phyloP scores from a whole-genome alignment of 371 early-diverging fungal species.

The Parasitella parasitica region DNA sequence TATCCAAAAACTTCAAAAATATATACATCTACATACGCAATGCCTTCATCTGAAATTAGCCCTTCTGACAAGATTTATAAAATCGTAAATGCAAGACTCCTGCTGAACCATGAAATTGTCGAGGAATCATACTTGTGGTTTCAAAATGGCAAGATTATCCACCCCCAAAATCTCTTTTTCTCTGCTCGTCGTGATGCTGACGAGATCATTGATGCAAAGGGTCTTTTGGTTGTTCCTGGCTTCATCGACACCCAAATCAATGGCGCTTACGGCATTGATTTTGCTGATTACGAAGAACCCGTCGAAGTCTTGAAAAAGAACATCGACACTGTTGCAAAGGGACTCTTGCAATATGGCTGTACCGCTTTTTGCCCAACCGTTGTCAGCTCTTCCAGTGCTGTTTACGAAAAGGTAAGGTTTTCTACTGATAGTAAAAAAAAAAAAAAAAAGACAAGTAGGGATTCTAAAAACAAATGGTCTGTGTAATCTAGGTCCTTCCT shows the following conservation, averaged over 20 bases:
- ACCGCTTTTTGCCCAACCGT: slow-evolving; percentile 86
- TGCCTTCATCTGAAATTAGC: background rate
- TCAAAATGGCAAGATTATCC: slow-evolving; percentile 76
- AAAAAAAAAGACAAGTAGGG: background rate
- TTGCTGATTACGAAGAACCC: slow-evolving; percentile 55
- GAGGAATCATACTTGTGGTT: slow-evolving; percentile 75
- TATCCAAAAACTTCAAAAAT: background rate
- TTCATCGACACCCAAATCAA: slow-evolving; percentile 86
- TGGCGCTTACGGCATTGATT: slow-evolving; percentile 86
- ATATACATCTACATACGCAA: background rate
- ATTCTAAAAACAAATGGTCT: background rate
- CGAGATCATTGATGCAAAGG: slow-evolving; percentile 72
- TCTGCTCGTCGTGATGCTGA: slow-evolving; percentile 67
- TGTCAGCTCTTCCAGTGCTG: slow-evolving; percentile 72
- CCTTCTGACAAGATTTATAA: slow-evolving; percentile 59
- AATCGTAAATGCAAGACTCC: slow-evolving; percentile 76
- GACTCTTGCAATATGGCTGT: slow-evolving; percentile 75
- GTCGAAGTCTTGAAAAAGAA: slow-evolving; percentile 52
- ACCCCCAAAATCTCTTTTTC: slow-evolving; percentile 75
- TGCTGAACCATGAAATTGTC: slow-evolving; percentile 72
- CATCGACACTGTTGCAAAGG: slow-evolving; percentile 70
- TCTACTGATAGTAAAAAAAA: background rate
- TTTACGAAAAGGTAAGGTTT: slow-evolving; percentile 68
- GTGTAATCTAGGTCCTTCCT: slow-evolving; percentile 51
- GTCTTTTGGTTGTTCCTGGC: slow-evolving; percentile 75